Evolutionary conservation across 805 yeast species (phyloP).

Genomic region (Hanseniaspora pseudoguilliermondii): DNA sequence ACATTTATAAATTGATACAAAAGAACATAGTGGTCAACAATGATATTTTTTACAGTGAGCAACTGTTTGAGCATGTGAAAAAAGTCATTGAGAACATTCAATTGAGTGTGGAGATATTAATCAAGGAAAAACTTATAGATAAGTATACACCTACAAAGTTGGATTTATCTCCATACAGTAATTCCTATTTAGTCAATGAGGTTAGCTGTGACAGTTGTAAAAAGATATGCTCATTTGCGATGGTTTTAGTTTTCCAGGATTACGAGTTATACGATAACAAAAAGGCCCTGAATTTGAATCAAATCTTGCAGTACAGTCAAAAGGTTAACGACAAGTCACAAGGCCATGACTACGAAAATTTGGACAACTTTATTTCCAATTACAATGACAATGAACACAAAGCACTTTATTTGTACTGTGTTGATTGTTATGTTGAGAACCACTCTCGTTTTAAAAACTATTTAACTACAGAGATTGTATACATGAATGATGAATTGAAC

Average conservation of each 20-base stretch:
- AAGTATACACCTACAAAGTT: not conserved
- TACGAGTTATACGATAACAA: not conserved
- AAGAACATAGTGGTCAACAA: slow-evolving; percentile 27
- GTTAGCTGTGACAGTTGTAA: slow-evolving; percentile 6
- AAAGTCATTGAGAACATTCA: not conserved
- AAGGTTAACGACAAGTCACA: not conserved
- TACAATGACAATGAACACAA: slow-evolving; percentile 14
- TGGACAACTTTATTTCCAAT: slow-evolving; percentile 13
- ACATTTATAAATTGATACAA: slow-evolving; percentile 39
- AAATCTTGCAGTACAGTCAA: not conserved
- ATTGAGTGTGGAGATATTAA: not conserved
- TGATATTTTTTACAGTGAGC: not conserved
- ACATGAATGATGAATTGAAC: not conserved
- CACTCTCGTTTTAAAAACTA: not conserved
- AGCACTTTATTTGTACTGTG: slow-evolving; percentile 4
- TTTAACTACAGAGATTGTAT: not conserved
- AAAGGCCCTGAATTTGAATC: not conserved
- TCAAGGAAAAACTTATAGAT: not conserved
- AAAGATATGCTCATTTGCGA: slow-evolving; percentile 9
- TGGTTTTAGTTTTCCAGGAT: slow-evolving; percentile 4
- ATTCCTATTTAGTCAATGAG: slow-evolving; percentile 5
- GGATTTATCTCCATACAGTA: not conserved
- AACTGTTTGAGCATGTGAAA: not conserved
- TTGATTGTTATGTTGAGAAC: not conserved
- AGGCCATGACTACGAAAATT: slow-evolving; percentile 3